Percentiles rank a stretch among this genome's conserved stretches.
These are phyloP conservation scores for Pseudomonodictys pantanalensis DNA, from an alignment of 495 filamentous ascomycete species.

Conservation along the genomic window DNA sequence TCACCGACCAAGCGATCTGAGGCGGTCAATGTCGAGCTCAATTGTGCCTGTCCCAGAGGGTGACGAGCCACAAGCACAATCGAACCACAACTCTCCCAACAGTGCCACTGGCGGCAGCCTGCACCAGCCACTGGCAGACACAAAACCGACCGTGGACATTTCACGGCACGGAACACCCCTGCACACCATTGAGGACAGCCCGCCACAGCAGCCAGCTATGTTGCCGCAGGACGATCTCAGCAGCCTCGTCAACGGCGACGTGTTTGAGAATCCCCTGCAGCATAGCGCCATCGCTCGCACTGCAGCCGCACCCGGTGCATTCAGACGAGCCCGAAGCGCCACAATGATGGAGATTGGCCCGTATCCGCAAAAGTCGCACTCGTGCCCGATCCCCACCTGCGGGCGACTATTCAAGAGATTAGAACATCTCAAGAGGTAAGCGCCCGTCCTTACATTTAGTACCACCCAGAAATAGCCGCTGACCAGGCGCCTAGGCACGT, in stretches of 20 bases:
- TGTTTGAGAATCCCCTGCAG: slow-evolving; percentile 59
- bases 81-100: slow-evolving; percentile 65
- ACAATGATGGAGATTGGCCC: slow-evolving; percentile 95
- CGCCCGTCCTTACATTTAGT: slow-evolving; percentile 25
- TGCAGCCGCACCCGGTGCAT: slow-evolving; percentile 57
- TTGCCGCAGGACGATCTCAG: slow-evolving; percentile 67
- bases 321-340: slow-evolving; percentile 87
- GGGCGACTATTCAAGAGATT: slow-evolving; percentile 97
- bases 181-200: slow-evolving; percentile 73
- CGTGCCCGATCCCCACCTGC: slow-evolving; percentile 97
- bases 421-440: slow-evolving; percentile 98
- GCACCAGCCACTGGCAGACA: slow-evolving; percentile 48
- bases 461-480: slow-evolving; percentile 48
- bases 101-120: slow-evolving; percentile 55
- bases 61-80: slow-evolving; percentile 51
- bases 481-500: slow-evolving; percentile 74
- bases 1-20: slow-evolving; percentile 78
- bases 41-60: slow-evolving; percentile 78
- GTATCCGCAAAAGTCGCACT: slow-evolving; percentile 96
- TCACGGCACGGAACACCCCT: slow-evolving; percentile 87
- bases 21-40: slow-evolving; percentile 87
- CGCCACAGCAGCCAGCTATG: slow-evolving; percentile 62
- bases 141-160: slow-evolving; percentile 73
- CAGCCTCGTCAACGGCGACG: slow-evolving; percentile 62
- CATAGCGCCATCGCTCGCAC: slow-evolving; percentile 60